Base-by-base conservation (phyloP, 2,329 filamentous ascomycete species). In the Aspergillaceae sp. region DNA sequence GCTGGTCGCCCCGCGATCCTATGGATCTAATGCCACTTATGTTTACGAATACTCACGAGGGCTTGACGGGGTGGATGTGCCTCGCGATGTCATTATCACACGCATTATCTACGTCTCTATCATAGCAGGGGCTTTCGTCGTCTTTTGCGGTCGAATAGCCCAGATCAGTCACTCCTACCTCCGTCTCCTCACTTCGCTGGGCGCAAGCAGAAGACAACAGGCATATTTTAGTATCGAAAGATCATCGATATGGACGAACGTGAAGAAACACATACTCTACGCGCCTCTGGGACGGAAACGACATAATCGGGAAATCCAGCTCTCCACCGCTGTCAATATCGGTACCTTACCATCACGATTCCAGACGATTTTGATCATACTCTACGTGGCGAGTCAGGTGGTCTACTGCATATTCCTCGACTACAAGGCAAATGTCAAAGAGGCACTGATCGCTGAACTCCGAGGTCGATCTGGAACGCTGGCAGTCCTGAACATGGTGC, bases 401-500 rank as follows among this genome's bases (percentile, higher is more conserved):
- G 81, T 81, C 6, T 94, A 92, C 69, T 90, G 86, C 62, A 46
- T 58, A 35, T 56, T 68, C 28, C 59, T 75, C 42, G 65, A 72
- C 49, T 74, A 74, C 50, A 49, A 51, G 3, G 62, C 64, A 43
- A 69, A 70, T 40, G 58, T 69, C 32, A 68, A 66, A 45, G 63
- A 65, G 41, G 76, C 83, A 2, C 74, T 94, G 29, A 73, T 86
- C 29, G 90, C 90, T 27, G 86, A 94, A 62, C 74, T 96, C 38
- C 84, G 92, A 57, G 90, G 90, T 34, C 82, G 92, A 48, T 86
- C 86, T 5, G 92, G 92, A 45, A 85, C 84, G 6, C 76, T 98
- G 52, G 83, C 90, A 4, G 75, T 89, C 7, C 78, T 94, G 58
- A 98, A 96, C 70, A 86, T 97, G 80, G 80, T 98, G 30, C 90